Percentiles rank a stretch among this genome's conserved stretches.
These are phyloP conservation scores for Nannochloris sp. DNA, from an alignment of 139 green algal species.

Conservation along the genomic window DNA sequence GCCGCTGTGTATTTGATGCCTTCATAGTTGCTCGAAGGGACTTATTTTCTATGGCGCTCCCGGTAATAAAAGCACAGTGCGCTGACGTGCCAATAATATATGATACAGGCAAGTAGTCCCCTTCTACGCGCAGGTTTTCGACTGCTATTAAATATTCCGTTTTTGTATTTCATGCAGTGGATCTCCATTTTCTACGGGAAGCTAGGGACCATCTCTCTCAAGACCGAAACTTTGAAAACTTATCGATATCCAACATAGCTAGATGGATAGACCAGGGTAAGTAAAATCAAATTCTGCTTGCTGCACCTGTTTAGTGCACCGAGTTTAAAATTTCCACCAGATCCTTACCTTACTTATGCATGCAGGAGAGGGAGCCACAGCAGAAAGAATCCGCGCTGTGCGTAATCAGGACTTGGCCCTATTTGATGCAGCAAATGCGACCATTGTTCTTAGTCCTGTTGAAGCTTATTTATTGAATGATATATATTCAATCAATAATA, in stretches of 20 bases:
- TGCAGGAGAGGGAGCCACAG: not conserved
- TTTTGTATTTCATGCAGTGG: conserved; percentile 21
- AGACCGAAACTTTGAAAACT: not conserved
- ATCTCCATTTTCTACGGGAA: conserved; percentile 23
- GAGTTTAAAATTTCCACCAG: not conserved
- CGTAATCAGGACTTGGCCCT: too few species aligned
- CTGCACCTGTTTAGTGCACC: not conserved
- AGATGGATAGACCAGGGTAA: not conserved
- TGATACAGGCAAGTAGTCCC: too few species aligned
- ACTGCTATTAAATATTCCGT: not conserved
- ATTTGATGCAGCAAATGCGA: too few species aligned
- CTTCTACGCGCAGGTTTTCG: conserved; percentile 8
- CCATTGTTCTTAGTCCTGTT: too few species aligned
- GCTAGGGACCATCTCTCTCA: not conserved
- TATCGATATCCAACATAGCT: not conserved
- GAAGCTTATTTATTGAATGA: too few species aligned
- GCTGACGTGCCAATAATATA: too few species aligned
- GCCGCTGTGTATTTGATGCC: too few species aligned
- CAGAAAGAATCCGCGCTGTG: not conserved
- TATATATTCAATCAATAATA: too few species aligned
- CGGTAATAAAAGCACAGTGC: too few species aligned
- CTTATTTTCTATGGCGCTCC: too few species aligned
- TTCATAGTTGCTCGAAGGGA: too few species aligned
- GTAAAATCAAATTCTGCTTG: not conserved
- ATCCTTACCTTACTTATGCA: not conserved